Percentiles rank a stretch among this genome's conserved stretches.
These are phyloP conservation scores for Neurospora sp. DNA, from an alignment of 2,329 filamentous ascomycete genomes.

Conservation along the genomic window DNA sequence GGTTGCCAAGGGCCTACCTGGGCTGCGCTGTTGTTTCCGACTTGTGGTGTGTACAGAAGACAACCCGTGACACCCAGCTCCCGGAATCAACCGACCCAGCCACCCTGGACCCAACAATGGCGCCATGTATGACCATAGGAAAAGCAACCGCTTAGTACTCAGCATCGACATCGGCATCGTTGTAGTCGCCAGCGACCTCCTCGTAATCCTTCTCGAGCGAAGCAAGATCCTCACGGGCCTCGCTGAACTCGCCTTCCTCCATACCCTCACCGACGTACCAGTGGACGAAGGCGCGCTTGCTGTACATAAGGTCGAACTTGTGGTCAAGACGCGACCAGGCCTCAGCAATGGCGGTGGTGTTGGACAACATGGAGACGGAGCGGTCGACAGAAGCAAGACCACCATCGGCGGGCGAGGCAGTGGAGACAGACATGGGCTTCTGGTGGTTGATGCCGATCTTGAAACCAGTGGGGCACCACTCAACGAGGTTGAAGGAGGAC, in stretches of 20 bases:
- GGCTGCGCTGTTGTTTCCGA: not conserved
- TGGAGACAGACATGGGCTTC: conserved; percentile 51
- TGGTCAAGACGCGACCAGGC: conserved; percentile 63
- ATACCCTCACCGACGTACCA: conserved; percentile 85
- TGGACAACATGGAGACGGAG: conserved; percentile 61
- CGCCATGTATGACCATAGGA: not conserved
- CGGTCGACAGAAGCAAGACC: conserved; percentile 53
- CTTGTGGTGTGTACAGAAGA: not conserved
- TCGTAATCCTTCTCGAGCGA: conserved; percentile 82
- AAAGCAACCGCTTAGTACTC: conserved; percentile 61
- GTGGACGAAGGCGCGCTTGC: conserved; percentile 66
- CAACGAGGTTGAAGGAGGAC: conserved; percentile 61
- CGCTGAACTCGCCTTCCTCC: conserved; percentile 85
- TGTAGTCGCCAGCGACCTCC: conserved; percentile 69
- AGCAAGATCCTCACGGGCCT: conserved; percentile 77
- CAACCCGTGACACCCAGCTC: not conserved
- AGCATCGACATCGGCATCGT: conserved; percentile 51
- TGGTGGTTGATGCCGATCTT: conserved; percentile 70
- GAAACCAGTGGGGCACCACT: conserved; percentile 68
- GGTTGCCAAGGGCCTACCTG: not conserved
- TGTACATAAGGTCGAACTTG: conserved; percentile 73
- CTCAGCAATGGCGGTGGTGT: conserved; percentile 65
- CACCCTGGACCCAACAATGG: not conserved
- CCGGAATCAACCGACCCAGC: not conserved
- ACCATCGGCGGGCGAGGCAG: conserved; percentile 40